These are phyloP conservation scores for Pythium aphanidermatum DNA, from an alignment of 352 stramenopile species.

Conservation along the genomic window DNA sequence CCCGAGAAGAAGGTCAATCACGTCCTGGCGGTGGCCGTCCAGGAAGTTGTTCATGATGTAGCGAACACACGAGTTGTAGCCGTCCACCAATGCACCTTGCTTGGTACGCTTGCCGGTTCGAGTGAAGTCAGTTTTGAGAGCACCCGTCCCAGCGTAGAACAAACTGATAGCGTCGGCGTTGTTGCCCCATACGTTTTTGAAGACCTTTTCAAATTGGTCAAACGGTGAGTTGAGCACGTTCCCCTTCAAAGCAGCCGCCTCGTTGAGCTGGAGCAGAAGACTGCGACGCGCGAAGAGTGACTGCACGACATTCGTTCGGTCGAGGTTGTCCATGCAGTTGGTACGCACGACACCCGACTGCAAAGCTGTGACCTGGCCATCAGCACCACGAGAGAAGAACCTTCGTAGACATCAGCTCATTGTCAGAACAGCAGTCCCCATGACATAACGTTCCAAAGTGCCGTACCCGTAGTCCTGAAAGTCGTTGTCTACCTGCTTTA, in stretches of 20 bases:
- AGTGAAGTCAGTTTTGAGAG: slow-evolving; percentile 95
- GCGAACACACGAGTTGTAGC: slow-evolving; percentile 89
- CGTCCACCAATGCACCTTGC: slow-evolving; percentile 89
- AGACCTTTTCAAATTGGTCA: slow-evolving; percentile 47
- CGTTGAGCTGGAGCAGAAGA: slow-evolving; percentile 64
- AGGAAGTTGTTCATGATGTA: slow-evolving; percentile 96
- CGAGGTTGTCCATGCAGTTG: slow-evolving; percentile 98
- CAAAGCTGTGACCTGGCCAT: slow-evolving; percentile 34
- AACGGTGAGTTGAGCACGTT: slow-evolving; percentile 53
- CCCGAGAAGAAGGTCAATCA: slow-evolving; percentile 87
- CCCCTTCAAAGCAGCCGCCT: slow-evolving; percentile 36
- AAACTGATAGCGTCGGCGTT: slow-evolving; percentile 93
- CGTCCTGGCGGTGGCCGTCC: slow-evolving; percentile 90
- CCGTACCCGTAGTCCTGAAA: slow-evolving; percentile 57
- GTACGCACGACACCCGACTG: slow-evolving; percentile 92
- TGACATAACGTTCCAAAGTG: neutral
- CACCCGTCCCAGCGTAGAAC: slow-evolving; percentile 92
- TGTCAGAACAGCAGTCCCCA: neutral
- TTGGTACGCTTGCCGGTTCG: slow-evolving; percentile 90
- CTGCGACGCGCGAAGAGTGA: slow-evolving; percentile 87
- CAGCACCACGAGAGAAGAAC: slow-evolving; percentile 46
- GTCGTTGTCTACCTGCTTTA: slow-evolving; percentile 64
- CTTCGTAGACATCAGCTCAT: slow-evolving; percentile 6
- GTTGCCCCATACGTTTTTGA: slow-evolving; percentile 91
- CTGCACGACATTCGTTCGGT: slow-evolving; percentile 97